Conservation (phyloP, 345 rosid genomes). For the Abelmoschus esculentus region DNA sequence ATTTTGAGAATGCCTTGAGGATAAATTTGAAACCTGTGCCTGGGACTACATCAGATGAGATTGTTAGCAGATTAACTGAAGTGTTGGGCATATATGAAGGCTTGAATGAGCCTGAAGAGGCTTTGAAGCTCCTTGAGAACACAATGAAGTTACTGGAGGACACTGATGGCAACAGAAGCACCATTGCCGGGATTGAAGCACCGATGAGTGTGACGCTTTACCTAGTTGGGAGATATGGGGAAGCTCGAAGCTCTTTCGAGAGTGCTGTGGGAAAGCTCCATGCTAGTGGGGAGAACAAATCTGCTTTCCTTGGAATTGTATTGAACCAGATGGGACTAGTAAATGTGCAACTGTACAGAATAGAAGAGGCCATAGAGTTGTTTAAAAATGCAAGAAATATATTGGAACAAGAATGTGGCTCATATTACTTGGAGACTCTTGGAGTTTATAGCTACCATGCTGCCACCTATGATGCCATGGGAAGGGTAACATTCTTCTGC, state of each 20-base stretch:
- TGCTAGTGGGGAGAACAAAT: constrained; percentile 39
- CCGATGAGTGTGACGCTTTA: constrained; percentile 46
- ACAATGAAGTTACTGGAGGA: constrained; percentile 41
- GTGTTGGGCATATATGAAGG: constrained; percentile 44
- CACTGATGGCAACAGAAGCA: constrained; percentile 39
- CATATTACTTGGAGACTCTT: constrained; percentile 40
- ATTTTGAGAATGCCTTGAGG: constrained; percentile 50
- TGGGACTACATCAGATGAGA: constrained; percentile 38
- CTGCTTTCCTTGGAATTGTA: constrained; percentile 43
- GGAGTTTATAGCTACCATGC: constrained; percentile 56
- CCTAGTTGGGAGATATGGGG: constrained; percentile 43
- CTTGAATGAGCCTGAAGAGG: constrained; percentile 42
- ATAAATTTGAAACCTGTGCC: constrained; percentile 43
- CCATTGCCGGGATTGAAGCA: constrained; percentile 27
- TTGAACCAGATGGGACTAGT: constrained; percentile 59
- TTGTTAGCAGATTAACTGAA: constrained; percentile 43
- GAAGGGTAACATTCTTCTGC: constrained; percentile 26
- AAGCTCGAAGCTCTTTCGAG: constrained; percentile 35
- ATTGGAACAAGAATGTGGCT: constrained; percentile 42
- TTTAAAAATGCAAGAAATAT: constrained; percentile 46
- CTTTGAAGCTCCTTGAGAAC: constrained; percentile 38
- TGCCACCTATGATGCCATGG: constrained; percentile 56
- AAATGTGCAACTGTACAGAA: constrained; percentile 39
- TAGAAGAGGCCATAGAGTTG: constrained; percentile 42
- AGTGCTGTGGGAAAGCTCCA: constrained; percentile 40